Evolutionary conservation across 306 rosid species (phyloP).

Genomic region (Canavalia ensiformis): DNA sequence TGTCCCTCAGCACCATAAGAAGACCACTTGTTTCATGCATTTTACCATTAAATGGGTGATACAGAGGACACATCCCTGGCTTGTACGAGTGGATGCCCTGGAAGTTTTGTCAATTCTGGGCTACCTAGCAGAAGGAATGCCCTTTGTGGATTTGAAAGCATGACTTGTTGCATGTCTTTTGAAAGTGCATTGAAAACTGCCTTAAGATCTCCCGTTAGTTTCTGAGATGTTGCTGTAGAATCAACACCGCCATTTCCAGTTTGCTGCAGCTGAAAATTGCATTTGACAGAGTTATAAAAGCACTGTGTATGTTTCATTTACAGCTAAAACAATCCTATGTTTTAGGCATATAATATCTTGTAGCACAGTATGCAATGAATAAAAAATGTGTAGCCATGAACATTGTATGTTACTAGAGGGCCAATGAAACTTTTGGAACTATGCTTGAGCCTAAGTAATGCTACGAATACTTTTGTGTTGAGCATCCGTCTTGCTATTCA

Average conservation of each 20-base stretch:
- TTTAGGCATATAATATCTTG: constrained; percentile 6
- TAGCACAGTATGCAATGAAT: constrained; percentile 23
- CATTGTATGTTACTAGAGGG: not conserved
- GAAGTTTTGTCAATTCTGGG: constrained; percentile 61
- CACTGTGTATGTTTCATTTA: constrained; percentile 40
- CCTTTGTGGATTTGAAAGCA: constrained; percentile 81
- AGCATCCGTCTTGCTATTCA: constrained; percentile 31
- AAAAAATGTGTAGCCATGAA: not conserved
- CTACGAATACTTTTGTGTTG: not conserved
- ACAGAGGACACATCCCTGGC: constrained; percentile 54
- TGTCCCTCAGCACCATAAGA: constrained; percentile 48
- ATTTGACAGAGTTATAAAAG: constrained; percentile 44
- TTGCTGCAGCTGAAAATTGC: constrained; percentile 68
- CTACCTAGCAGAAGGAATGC: constrained; percentile 73
- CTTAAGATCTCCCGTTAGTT: constrained; percentile 69
- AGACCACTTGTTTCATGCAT: constrained; percentile 42
- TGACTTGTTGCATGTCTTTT: constrained; percentile 84
- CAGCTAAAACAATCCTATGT: constrained; percentile 12
- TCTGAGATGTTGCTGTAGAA: constrained; percentile 60
- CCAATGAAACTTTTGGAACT: not conserved
- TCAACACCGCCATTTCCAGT: constrained; percentile 62
- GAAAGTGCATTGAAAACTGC: constrained; percentile 77
- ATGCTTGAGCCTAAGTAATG: constrained; percentile 11
- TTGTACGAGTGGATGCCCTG: constrained; percentile 55
- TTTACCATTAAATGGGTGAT: constrained; percentile 58